These are phyloP conservation scores for Macadamia tetraphylla DNA, from an alignment of 164 flowering plant species.

Conservation along the genomic window DNA sequence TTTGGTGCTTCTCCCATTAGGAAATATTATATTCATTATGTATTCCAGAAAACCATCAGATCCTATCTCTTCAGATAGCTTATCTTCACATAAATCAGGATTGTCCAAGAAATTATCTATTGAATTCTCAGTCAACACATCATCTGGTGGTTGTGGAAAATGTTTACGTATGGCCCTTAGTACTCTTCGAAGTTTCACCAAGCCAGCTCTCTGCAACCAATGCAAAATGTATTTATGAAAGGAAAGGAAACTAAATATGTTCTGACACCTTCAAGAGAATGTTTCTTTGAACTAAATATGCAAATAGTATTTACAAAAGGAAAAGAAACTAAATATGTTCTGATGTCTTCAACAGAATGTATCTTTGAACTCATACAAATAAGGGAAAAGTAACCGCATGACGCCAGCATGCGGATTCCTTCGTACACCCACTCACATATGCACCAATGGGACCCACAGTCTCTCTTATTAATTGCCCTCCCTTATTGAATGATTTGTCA, in stretches of 20 bases:
- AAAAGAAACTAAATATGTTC: too few species aligned
- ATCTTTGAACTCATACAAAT: background rate
- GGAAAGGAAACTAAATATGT: conserved; percentile 1
- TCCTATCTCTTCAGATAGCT: conserved; percentile 72
- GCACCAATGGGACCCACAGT: too few species aligned
- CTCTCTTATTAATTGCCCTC: too few species aligned
- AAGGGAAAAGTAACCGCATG: too few species aligned
- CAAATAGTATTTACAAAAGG: too few species aligned
- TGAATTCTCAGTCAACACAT: conserved; percentile 53
- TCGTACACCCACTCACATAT: too few species aligned
- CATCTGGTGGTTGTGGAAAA: conserved; percentile 89
- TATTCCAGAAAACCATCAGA: conserved; percentile 60
- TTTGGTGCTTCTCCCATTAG: conserved; percentile 40
- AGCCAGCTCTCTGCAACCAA: conserved; percentile 68
- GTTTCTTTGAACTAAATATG: background rate
- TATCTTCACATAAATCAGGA: conserved; percentile 69
- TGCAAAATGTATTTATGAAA: conserved; percentile 6
- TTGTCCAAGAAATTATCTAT: conserved; percentile 83
- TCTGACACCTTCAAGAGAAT: background rate
- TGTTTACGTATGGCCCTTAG: conserved; percentile 88
- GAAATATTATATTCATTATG: conserved; percentile 47
- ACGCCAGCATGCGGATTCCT: too few species aligned
- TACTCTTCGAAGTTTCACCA: conserved; percentile 86
- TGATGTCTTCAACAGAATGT: background rate
- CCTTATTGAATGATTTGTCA: too few species aligned